Conservation (phyloP, 768 basidiomycete species). For the Suillus americanus region DNA sequence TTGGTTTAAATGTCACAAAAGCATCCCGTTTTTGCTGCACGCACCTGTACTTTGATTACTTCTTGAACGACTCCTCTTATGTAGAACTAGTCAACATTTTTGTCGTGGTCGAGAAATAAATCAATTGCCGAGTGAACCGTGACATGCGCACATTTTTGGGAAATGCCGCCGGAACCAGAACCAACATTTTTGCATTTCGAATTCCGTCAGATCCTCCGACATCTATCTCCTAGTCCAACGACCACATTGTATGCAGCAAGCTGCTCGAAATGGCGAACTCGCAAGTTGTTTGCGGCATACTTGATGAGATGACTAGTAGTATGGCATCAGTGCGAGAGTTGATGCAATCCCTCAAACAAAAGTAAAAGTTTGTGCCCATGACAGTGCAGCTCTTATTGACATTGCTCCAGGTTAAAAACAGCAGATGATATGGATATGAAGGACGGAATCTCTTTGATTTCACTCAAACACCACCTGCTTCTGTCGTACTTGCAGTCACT, state of each 20-base stretch:
- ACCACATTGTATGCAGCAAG: neutral
- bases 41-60: no score
- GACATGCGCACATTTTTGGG: no score
- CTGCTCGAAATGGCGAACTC: conserved; percentile 17
- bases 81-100: no score
- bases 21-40: no score
- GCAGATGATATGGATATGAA: conserved; percentile 48
- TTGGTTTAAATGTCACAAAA: no score
- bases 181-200: no score
- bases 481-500: conserved; percentile 86
- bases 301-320: conserved; percentile 62
- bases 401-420: conserved; percentile 25
- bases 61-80: no score
- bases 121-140: no score
- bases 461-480: conserved; percentile 82
- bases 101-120: no score
- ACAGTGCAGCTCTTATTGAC: conserved; percentile 15
- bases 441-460: conserved; percentile 89
- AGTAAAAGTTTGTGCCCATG: conserved; percentile 38
- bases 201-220: neutral
- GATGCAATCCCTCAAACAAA: conserved; percentile 53
- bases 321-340: conserved; percentile 59
- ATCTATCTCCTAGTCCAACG: neutral
- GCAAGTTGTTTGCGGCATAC: conserved; percentile 24
- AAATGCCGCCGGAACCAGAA: no score